phyloP scores from a whole-genome alignment of 2,329 filamentous ascomycete species.

The Xylariaceae sp. region DNA sequence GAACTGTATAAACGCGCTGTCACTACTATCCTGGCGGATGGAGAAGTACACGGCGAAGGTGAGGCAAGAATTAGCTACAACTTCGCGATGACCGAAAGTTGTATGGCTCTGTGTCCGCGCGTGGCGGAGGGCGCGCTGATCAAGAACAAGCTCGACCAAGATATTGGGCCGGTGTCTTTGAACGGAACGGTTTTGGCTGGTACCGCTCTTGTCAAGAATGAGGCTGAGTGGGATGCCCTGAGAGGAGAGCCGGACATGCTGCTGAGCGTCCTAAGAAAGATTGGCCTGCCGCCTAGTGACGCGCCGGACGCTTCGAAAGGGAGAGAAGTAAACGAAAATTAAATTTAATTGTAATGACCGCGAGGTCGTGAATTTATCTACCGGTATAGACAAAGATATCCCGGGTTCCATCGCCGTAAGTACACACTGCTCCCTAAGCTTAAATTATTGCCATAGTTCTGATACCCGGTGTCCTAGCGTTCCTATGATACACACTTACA shows the following conservation, averaged over 20 bases:
- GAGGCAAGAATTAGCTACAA: constrained; percentile 65
- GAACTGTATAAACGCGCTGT: constrained; percentile 51
- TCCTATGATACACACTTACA: constrained; percentile 21
- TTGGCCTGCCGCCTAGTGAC: constrained; percentile 40
- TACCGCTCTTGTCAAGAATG: constrained; percentile 63
- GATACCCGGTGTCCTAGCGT: constrained; percentile 20
- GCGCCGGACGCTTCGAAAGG: background rate
- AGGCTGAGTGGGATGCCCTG: constrained; percentile 60
- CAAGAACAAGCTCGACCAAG: constrained; percentile 29
- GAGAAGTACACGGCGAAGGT: constrained; percentile 36
- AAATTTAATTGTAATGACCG: constrained; percentile 11
- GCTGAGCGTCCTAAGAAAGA: constrained; percentile 43
- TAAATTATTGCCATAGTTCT: constrained; percentile 12
- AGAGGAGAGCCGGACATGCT: constrained; percentile 44
- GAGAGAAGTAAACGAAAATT: background rate
- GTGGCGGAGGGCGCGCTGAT: constrained; percentile 50
- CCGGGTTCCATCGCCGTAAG: constrained; percentile 25
- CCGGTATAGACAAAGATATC: constrained; percentile 1
- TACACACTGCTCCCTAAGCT: constrained; percentile 22
- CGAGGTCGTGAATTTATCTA: constrained; percentile 18
- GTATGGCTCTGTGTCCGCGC: constrained; percentile 59
- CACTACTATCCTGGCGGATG: constrained; percentile 18
- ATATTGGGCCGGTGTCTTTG: constrained; percentile 50
- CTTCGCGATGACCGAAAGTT: constrained; percentile 58
- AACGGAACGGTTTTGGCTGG: constrained; percentile 68